Evolutionary conservation across 768 basidiomycete genomes (phyloP).

Genomic region (Tylopilus intermedius): DNA sequence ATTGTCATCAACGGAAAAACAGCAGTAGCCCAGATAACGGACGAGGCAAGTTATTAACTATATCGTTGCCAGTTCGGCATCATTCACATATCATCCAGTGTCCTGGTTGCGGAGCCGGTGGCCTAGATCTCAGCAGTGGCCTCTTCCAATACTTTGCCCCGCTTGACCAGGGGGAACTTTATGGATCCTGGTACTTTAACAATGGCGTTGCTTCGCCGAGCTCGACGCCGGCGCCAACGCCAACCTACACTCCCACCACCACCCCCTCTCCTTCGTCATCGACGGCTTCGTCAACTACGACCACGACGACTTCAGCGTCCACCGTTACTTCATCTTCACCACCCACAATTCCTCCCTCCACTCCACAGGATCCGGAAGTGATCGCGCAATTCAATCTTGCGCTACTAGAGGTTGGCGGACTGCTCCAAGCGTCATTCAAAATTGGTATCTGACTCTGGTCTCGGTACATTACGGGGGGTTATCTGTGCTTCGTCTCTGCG

Average conservation of each 20-base stretch:
- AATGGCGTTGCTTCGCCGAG: slow-evolving; percentile 19
- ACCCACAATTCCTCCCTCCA: slow-evolving; percentile 13
- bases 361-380: slow-evolving; percentile 18
- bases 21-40: slow-evolving; percentile 40
- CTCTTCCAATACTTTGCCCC: slow-evolving; percentile 43
- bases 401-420: slow-evolving; percentile 20
- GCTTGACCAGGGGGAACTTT: slow-evolving; percentile 31
- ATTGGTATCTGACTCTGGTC: slow-evolving; percentile 1
- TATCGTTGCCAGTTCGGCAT: not conserved
- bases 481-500: not conserved
- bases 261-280: slow-evolving; percentile 10
- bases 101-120: slow-evolving; percentile 33
- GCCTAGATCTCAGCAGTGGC: slow-evolving; percentile 43
- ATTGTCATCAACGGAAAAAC: slow-evolving; percentile 37
- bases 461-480: not conserved
- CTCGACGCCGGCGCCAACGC: slow-evolving; percentile 16
- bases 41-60: slow-evolving; percentile 32
- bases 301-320: slow-evolving; percentile 9
- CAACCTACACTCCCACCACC: slow-evolving; percentile 19
- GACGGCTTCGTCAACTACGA: slow-evolving; percentile 1
- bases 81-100: slow-evolving; percentile 30
- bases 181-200: slow-evolving; percentile 39
- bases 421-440: slow-evolving; percentile 15
- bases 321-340: slow-evolving; percentile 6
- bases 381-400: slow-evolving; percentile 23